Evolutionary conservation across 345 rosid species (phyloP), one percentile per base, ranked within the genome.

Genomic region (Noccaea caerulescens): DNA sequence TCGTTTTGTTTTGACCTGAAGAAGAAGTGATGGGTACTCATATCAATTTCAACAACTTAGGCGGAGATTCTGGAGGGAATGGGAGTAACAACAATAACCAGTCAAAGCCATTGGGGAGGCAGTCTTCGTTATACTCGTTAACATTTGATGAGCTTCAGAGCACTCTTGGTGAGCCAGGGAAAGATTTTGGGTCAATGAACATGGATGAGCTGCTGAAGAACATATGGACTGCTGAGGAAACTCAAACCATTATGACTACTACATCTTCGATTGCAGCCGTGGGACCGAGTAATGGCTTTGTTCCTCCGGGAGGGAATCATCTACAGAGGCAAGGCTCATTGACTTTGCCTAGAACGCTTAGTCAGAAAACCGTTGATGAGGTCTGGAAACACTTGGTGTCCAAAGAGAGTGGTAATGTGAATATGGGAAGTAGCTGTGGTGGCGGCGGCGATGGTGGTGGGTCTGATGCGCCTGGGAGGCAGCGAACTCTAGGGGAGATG

Each of bases 131-230:
- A 51, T 94, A 86, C 66, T 79, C 96, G 4, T 74, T 94, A 73
- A 94, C 99, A 7, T 86, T 91, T 36, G 98, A 89, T 52, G 99
- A 89, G 86, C 77, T 94, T 61, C 98, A 92, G 66, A 89, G 52
- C 83, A 82, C 93, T 0, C 8, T 71, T 68, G 83, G 89, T 50
- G 97, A 91, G 33, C 51, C 83, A 37, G 92, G 93, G 16, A 94
- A 88, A 83, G 99, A 94, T 71, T 85, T 94, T 69, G 99, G 98
- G 41, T 94, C 98, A 10, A 89, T 94, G 93, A 94, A 94, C 76
- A 88, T 94, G 92, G 99, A 94, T 65, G 99, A 94, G 80, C 76
- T 94, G n/a, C 76, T 94, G 66, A 94, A 87, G 71, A 94, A 75
- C 69, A 87, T 94, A 62, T 91, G 92, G 91, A 80, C 82, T 66